phyloP scores from a whole-genome alignment of 345 rosid genomes.

The Gossypium ekmanianum region DNA sequence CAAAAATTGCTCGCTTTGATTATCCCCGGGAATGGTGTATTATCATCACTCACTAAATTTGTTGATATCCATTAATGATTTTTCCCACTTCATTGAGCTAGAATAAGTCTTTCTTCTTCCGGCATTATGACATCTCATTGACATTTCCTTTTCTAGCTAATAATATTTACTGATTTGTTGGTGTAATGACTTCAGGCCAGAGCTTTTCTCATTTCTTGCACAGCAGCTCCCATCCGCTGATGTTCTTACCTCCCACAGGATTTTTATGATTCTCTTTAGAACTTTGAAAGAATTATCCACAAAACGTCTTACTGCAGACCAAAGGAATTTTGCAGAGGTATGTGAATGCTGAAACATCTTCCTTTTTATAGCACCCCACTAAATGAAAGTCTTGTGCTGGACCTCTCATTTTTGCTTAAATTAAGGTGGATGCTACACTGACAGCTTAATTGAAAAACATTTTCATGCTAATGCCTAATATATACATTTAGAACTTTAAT shows the following conservation, averaged over 20 bases:
- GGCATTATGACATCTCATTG: background rate
- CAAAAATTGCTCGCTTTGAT: constrained; percentile 91
- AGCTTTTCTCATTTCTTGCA: constrained; percentile 75
- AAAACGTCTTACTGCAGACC: constrained; percentile 88
- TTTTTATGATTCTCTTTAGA: constrained; percentile 84
- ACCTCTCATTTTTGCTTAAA: constrained; percentile 8
- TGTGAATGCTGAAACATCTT: constrained; percentile 12
- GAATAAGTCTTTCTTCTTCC: background rate
- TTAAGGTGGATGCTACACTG: background rate
- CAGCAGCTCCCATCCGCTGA: constrained; percentile 83
- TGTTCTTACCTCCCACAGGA: constrained; percentile 79
- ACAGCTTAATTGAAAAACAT: background rate
- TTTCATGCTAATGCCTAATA: background rate
- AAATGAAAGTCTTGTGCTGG: background rate
- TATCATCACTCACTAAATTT: background rate
- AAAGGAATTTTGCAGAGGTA: constrained; percentile 78
- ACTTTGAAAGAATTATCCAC: constrained; percentile 89
- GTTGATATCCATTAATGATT: constrained; percentile 5
- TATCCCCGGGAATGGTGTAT: constrained; percentile 91
- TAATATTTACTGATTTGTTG: constrained; percentile 16
- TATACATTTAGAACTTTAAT: background rate
- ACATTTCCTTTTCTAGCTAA: constrained; percentile 15
- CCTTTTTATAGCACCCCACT: constrained; percentile 10
- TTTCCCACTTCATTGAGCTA: background rate
- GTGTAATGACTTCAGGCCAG: constrained; percentile 60